These are phyloP conservation scores for Aspergillus neotritici DNA, from an alignment of 2,329 filamentous ascomycete species.

Conservation along the genomic window DNA sequence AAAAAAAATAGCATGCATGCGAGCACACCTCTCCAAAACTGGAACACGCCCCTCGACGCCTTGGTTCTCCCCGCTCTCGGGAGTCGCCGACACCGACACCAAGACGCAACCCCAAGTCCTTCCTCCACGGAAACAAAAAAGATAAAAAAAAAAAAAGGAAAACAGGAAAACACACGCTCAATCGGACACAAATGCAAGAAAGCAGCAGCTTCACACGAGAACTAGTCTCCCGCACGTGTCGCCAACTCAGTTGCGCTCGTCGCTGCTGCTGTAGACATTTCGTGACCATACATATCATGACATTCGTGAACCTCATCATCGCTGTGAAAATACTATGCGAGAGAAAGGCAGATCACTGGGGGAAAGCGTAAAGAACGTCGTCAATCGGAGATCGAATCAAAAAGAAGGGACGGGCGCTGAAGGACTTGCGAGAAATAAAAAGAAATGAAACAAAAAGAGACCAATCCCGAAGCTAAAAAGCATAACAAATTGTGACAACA, in stretches of 20 bases:
- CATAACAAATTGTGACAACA: slow-evolving; percentile 9
- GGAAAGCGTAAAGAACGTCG: slow-evolving; percentile 18
- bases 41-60: slow-evolving; percentile 5
- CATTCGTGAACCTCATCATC: slow-evolving; percentile 39
- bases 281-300: slow-evolving; percentile 37
- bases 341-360: slow-evolving; percentile 34
- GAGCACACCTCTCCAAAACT: too few species aligned
- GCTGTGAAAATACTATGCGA: slow-evolving; percentile 34
- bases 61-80: too few species aligned
- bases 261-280: slow-evolving; percentile 18
- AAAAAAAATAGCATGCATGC: slow-evolving; percentile 10
- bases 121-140: background rate
- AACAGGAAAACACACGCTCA: slow-evolving; percentile 11
- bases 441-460: slow-evolving; percentile 10
- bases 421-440: slow-evolving; percentile 9
- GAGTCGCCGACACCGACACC: slow-evolving; percentile 3
- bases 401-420: slow-evolving; percentile 20
- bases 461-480: slow-evolving; percentile 1
- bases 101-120: background rate
- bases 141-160: slow-evolving; percentile 7
- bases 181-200: slow-evolving; percentile 16
- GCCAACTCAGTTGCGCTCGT: slow-evolving; percentile 21
- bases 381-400: slow-evolving; percentile 27
- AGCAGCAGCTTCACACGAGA: slow-evolving; percentile 16
- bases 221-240: slow-evolving; percentile 19